A percentile compares a stretch with the other conserved stretches of the same genome.
Conservation (phyloP, 1,139 yeast genomes). For the Taphrina communis region DNA sequence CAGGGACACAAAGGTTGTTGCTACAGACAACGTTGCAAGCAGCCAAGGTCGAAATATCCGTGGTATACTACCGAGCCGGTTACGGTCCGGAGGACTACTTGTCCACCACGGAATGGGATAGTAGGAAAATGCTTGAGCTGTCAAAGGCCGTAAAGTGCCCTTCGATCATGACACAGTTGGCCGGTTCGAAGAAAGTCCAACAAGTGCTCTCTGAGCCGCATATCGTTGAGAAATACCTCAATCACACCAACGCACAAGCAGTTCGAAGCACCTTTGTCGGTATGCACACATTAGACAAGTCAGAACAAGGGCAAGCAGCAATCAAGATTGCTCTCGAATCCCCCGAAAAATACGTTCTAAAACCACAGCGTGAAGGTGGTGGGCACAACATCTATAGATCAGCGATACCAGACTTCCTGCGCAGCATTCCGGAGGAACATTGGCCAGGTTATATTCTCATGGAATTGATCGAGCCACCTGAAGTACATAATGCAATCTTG, state of each 20-base stretch:
- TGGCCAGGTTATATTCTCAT: slow-evolving; percentile 93
- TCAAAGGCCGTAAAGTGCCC: slow-evolving; percentile 90
- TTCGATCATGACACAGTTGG: slow-evolving; percentile 79
- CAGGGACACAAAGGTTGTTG: slow-evolving; percentile 53
- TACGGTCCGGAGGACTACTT: slow-evolving; percentile 80
- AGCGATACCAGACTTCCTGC: slow-evolving; percentile 76
- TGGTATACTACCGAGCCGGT: slow-evolving; percentile 88
- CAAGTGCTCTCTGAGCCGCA: slow-evolving; percentile 72
- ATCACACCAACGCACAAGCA: slow-evolving; percentile 50
- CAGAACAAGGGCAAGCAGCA: slow-evolving; percentile 68
- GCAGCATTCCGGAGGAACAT: slow-evolving; percentile 64
- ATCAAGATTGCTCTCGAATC: slow-evolving; percentile 67
- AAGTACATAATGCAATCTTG: slow-evolving; percentile 68
- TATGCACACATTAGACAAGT: slow-evolving; percentile 81
- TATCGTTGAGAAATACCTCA: slow-evolving; percentile 59
- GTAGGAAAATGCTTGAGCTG: slow-evolving; percentile 72
- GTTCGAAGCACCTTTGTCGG: slow-evolving; percentile 74
- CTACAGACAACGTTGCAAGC: slow-evolving; percentile 12
- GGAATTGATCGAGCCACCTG: slow-evolving; percentile 87
- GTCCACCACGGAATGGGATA: slow-evolving; percentile 70
- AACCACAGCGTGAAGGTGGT: slow-evolving; percentile 97
- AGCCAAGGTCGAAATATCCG: slow-evolving; percentile 65
- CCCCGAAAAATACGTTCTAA: slow-evolving; percentile 78
- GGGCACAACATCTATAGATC: slow-evolving; percentile 90
- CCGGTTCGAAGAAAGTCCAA: slow-evolving; percentile 92